Percentiles rank a stretch among this genome's conserved stretches.
Conservation (phyloP, 106 monocot species). For the Dioscorea zingiberensis region DNA sequence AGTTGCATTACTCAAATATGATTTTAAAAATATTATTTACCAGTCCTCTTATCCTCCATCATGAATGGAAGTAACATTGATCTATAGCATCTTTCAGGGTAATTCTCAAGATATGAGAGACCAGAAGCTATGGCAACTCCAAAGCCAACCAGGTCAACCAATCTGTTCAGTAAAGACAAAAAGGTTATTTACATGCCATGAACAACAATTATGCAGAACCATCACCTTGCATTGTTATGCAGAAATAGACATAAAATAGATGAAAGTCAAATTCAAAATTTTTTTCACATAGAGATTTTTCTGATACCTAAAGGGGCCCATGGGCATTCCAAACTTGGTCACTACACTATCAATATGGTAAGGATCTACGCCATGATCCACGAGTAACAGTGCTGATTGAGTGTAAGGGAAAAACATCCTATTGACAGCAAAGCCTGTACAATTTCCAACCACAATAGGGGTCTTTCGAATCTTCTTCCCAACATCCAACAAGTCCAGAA, state of each 20-base stretch:
- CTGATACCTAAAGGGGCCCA: constrained; percentile 94
- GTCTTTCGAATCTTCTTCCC: constrained; percentile 93
- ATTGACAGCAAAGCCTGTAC: constrained; percentile 98
- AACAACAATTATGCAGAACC: no score
- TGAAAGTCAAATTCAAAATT: no score
- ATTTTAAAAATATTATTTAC: constrained; percentile 17
- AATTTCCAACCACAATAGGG: constrained; percentile 86
- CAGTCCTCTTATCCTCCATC: constrained; percentile 82
- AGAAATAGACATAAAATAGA: no score
- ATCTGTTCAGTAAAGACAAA: constrained; percentile 24
- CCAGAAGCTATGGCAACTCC: constrained; percentile 77
- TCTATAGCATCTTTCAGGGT: constrained; percentile 81
- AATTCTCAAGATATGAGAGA: constrained; percentile 67
- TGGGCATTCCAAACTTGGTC: constrained; percentile 97
- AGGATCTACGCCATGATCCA: constrained; percentile 80
- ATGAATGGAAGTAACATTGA: constrained; percentile 65
- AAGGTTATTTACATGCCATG: background rate
- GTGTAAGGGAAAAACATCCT: constrained; percentile 98
- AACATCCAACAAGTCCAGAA: constrained; percentile 79
- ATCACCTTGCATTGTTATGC: no score
- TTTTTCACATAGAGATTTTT: background rate
- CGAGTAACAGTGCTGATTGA: constrained; percentile 70
- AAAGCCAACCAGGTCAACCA: constrained; percentile 90
- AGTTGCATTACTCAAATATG: background rate
- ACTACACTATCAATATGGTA: constrained; percentile 75